These are phyloP conservation scores for Mycena latifolia DNA, from an alignment of 768 basidiomycete species.

Conservation along the genomic window DNA sequence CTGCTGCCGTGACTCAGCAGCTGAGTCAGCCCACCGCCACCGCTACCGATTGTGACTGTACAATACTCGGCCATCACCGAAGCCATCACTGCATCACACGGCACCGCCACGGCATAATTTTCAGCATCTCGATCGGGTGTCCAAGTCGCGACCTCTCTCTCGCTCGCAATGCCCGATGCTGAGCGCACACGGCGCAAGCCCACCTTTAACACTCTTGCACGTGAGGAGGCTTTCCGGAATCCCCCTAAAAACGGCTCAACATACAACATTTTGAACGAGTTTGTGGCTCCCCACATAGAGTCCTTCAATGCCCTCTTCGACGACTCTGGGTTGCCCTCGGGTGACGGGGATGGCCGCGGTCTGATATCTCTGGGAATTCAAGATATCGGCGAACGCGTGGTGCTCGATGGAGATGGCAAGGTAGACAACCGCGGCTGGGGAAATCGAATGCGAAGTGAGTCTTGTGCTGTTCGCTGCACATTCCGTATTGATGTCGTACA, in stretches of 20 bases:
- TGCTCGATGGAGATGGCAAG: constrained; percentile 83
- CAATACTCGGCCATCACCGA: no score
- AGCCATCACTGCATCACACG: no score
- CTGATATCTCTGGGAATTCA: constrained; percentile 81
- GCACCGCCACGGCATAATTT: background rate
- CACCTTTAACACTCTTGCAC: constrained; percentile 85
- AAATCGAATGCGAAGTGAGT: constrained; percentile 88
- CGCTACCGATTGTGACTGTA: no score
- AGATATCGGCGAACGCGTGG: constrained; percentile 92
- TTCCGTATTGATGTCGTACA: constrained; percentile 49
- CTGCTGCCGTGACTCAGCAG: background rate
- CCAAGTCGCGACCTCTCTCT: constrained; percentile 27
- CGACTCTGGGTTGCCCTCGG: constrained; percentile 82
- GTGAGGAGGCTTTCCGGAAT: constrained; percentile 83
- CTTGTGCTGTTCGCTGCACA: constrained; percentile 5
- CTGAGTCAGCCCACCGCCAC: background rate
- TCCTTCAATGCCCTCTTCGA: constrained; percentile 98
- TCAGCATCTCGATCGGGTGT: background rate
- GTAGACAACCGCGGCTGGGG: constrained; percentile 74
- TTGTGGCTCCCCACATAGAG: constrained; percentile 94
- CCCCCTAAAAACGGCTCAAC: constrained; percentile 79
- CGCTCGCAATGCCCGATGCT: constrained; percentile 66
- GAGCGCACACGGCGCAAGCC: constrained; percentile 52
- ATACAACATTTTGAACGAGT: constrained; percentile 89
- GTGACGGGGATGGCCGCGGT: constrained; percentile 84